phyloP scores from a whole-genome alignment of 805 yeast species.

The Candida coleopterorum region DNA sequence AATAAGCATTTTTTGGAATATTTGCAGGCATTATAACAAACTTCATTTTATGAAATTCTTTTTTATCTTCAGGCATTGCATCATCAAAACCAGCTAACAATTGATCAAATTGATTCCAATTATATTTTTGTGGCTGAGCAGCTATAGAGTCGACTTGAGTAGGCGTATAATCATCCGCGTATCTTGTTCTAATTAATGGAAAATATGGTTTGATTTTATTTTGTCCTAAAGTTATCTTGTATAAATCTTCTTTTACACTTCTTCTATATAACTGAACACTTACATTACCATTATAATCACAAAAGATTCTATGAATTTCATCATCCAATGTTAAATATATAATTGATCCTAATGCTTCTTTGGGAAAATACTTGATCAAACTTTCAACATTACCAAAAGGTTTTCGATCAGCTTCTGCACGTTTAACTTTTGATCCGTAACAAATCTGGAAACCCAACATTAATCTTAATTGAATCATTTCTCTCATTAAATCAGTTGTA shows the following conservation, averaged over 20 bases:
- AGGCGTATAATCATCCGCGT: constrained; percentile 60
- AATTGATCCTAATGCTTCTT: constrained; percentile 48
- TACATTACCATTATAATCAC: constrained; percentile 66
- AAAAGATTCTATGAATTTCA: constrained; percentile 78
- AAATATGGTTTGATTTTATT: constrained; percentile 8
- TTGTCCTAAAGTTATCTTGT: constrained; percentile 10
- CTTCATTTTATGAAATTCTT: constrained; percentile 61
- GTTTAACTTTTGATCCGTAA: constrained; percentile 61
- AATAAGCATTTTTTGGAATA: constrained; percentile 52
- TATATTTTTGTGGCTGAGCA: constrained; percentile 50
- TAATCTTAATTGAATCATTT: constrained; percentile 80
- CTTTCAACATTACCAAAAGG: constrained; percentile 52
- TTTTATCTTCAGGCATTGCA: constrained; percentile 49
- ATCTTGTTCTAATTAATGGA: constrained; percentile 67
- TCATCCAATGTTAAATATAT: constrained; percentile 74
- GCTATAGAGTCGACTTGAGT: constrained; percentile 54
- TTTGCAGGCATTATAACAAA: constrained; percentile 81
- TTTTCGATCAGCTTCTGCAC: constrained; percentile 58
- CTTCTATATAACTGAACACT: constrained; percentile 69
- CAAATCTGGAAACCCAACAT: constrained; percentile 90
- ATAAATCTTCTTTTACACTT: constrained; percentile 9
- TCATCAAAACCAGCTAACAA: constrained; percentile 89
- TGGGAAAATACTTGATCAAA: constrained; percentile 54
- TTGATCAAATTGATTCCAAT: constrained; percentile 93
- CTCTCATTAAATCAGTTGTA: constrained; percentile 62